Evolutionary conservation across 1,284 basidiomycete genomes (phyloP), one percentile per base, ranked within the genome.

Genomic region (Ustilago esculenta): DNA sequence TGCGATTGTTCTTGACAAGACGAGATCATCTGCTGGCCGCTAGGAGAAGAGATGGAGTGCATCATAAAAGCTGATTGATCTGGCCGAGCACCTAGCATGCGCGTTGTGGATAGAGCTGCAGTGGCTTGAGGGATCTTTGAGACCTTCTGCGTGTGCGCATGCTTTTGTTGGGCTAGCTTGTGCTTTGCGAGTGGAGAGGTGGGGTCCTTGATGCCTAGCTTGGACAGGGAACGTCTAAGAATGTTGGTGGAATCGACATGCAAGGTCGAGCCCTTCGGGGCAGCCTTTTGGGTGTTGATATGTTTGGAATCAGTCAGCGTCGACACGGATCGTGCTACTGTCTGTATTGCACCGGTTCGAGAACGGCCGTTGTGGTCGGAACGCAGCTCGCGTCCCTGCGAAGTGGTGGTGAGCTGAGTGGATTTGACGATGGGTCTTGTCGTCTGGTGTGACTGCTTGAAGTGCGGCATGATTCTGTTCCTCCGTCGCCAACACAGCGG

Each of bases 81-180:
- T 10, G 55, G 18, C 10, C 41, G 55, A 18, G 35, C 17, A 8
- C 27, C 18, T 17, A 58, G 5, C 20, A 58, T 42, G 27, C 46
- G 54, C 17, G 61, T 41, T 23, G 41, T 21, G 11, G 49, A 36
- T 9, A 32, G 4, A 20, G 50, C 45, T 17, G 51, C 45, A 5
- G 50, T 50, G 8, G 46, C 55, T 42, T 58, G 61, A 10, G 61
- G 61, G 17, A 65, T 65, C 29, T 50, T 65, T 20, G 61, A 58
- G 5, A 37, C 17, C 11, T 36, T 32, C 10, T 44, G 33, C 14
- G 45, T 17, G 18, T 45, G 40, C 5, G 29, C 21, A 21, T 41
- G 54, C 29, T 53, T 57, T 2, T 40, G 0, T 18, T 46, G 43
- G 14, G 33, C 9, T 3, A 20, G 4, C 34, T 49, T 50, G 2